A percentile compares a stretch with the other conserved stretches of the same genome.
These are phyloP conservation scores for Peniophora sp. DNA, from an alignment of 1,284 basidiomycete genomes.

Conservation along the genomic window DNA sequence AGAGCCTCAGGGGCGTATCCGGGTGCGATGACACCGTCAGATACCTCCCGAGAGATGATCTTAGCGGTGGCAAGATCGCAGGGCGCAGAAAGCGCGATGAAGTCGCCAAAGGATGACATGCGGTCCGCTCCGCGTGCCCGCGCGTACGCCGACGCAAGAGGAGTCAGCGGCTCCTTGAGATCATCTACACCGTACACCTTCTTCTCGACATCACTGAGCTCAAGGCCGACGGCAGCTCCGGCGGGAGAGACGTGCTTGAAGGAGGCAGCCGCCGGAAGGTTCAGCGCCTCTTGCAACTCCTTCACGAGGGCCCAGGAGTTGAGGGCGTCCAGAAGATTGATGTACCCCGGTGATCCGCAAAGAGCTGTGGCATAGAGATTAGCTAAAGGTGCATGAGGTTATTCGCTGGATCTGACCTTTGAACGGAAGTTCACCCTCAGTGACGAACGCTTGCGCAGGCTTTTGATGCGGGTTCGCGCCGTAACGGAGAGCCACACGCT, in stretches of 20 bases:
- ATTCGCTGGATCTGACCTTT: constrained; percentile 53
- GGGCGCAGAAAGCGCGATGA: constrained; percentile 89
- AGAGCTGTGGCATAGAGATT: constrained; percentile 48
- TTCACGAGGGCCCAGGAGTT: constrained; percentile 97
- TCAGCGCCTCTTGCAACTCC: constrained; percentile 82
- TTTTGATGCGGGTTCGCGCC: constrained; percentile 99
- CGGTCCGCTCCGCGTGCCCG: constrained; percentile 95
- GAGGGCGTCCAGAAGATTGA: constrained; percentile 97
- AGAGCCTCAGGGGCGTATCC: constrained; percentile 87
- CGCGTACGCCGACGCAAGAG: constrained; percentile 90
- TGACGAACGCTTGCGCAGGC: constrained; percentile 95
- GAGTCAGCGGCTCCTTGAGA: constrained; percentile 82
- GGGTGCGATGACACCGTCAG: constrained; percentile 96
- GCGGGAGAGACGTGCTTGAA: constrained; percentile 99
- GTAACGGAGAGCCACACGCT: constrained; percentile 86
- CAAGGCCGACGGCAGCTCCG: constrained; percentile 88
- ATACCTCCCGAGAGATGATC: constrained; percentile 97
- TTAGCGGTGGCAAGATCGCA: constrained; percentile 93
- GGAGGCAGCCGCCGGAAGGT: constrained; percentile 91
- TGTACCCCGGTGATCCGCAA: constrained; percentile 94
- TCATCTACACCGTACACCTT: constrained; percentile 97
- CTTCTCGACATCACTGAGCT: constrained; percentile 81
- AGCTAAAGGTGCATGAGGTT: background rate
- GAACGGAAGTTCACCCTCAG: constrained; percentile 87
- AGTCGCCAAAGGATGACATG: constrained; percentile 99